Base-by-base conservation (phyloP, 106 monocot genomes). In the Apostasia shenzhenica region DNA sequence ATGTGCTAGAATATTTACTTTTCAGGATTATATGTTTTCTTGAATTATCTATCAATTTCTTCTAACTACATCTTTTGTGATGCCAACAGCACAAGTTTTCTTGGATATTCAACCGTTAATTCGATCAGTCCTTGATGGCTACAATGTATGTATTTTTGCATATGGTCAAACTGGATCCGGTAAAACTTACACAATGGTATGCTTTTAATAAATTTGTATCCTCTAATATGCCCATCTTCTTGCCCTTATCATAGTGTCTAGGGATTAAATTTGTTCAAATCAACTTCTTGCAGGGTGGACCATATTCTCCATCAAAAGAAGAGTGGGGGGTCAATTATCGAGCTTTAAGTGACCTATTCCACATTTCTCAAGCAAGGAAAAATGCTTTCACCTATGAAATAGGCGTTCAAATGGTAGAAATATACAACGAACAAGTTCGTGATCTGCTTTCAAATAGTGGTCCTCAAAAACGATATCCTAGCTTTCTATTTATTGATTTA, bases 141-240 rank as follows among this genome's bases (percentile, higher is more conserved):
- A 75, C 78, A 93, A 87, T 77, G 92, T 99, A 5, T 99, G 97
- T 76, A 93, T 99, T 45, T 99, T 99, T 85, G 97, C 97, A 67
- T 99, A 99, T 80, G 92, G 97, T 63, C 97, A 99, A 81, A 99
- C 97, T 75, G 95, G 95, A 14, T 97, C 95, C 0, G 92, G 95
- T 39, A 97, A 97, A 79, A 97, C 95, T 13, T 99, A 99, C 73
- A 99, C 97, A 11, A 99, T 99, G 97, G 92, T 92, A 85, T 51
- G 59, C 39, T 40, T 74, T 61, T 55, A 10, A 9, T 63, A 45
- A 63, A 26, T 26, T 26, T 26, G 26, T 26, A 26, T 0, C 26
- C 26, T 26, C 26, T 26, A 26, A 26, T 26, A 26, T 26, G 26
- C 26, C 26, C 26, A 26, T 26, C 26, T 26, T 26, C 26, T 26